Conservation (phyloP, 495 filamentous ascomycete genomes). For the Aspergillus bridgeri region DNA sequence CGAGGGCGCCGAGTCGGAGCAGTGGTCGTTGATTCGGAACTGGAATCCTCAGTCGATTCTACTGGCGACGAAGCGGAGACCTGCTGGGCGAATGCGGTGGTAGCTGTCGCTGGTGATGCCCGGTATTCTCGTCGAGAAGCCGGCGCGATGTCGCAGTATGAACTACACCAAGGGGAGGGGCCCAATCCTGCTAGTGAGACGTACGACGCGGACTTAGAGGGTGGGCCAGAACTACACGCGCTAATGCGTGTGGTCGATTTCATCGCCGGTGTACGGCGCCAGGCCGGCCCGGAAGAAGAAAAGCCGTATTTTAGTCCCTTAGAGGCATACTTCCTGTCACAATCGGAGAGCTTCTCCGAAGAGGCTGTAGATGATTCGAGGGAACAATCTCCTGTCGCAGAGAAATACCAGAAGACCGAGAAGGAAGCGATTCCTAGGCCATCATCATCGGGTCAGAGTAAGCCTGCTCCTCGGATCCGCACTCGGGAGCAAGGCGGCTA, state of each 20-base stretch:
- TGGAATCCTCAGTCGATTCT: conserved; percentile 29
- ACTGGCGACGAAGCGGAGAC: conserved; percentile 16
- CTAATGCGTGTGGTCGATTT: conserved; percentile 85
- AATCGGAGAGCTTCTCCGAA: conserved; percentile 9
- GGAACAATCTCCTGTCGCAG: conserved; percentile 12
- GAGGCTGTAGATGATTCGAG: not conserved
- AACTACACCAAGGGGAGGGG: conserved; percentile 16
- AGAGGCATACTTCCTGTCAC: conserved; percentile 37
- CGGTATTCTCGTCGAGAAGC: conserved; percentile 57
- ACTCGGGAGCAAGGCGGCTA: conserved; percentile 68
- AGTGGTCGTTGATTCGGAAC: conserved; percentile 67
- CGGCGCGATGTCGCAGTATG: conserved; percentile 26
- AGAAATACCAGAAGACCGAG: conserved; percentile 22
- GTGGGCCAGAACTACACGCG: conserved; percentile 78
- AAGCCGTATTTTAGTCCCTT: conserved; percentile 27
- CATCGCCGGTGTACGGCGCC: conserved; percentile 65
- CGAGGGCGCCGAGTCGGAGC: conserved; percentile 72
- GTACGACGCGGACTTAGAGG: conserved; percentile 40
- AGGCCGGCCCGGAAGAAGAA: conserved; percentile 12
- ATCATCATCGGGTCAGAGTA: not conserved
- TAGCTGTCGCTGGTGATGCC: conserved; percentile 76
- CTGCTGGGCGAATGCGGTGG: conserved; percentile 43
- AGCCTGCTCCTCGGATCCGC: conserved; percentile 31
- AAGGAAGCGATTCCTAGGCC: conserved; percentile 6
- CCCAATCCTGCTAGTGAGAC: conserved; percentile 29